Base-by-base conservation (phyloP, 2,329 filamentous ascomycete genomes). In the Ophiosphaerella korrae region DNA sequence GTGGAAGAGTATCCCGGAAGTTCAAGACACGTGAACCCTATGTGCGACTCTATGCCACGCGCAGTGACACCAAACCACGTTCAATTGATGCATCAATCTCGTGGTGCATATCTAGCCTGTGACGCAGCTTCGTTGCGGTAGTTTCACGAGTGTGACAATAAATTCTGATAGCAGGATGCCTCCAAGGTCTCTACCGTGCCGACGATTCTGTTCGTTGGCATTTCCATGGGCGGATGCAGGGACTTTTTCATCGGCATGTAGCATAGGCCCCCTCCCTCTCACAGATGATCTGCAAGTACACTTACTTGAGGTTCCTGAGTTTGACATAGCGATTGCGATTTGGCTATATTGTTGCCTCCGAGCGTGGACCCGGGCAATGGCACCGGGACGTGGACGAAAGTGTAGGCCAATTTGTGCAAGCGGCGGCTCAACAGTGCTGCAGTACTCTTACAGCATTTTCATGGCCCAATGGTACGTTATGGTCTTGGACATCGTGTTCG, bases 81-180 rank as follows among this genome's bases (percentile, higher is more conserved):
- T 68, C 41, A 50, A 31, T 48, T 34, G 36, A 58, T 48, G 59
- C 58, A 53, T 45, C 53, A 47, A 71, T 64, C 51, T 71, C 67
- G 68, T 63, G 58, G 60, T 71, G 69, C 69, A 71, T 72, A 61
- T 59, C 66, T 71, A 71, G 69, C 50, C 39, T 36, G 58, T 71
- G 56, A 49, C 58, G 70, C 65, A 41, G 37, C 62, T 47, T 54
- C 34, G 23, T 34, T 32, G 36, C 48, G 29, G 39, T 42, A 38
- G 51, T 57, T 52, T 49, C 48, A 57, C 53, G 48, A 55, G 43
- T 49, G 57, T 42, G 57, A 50, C 45, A 55, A 24, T 43, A 46
- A 33, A 11, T 42, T 56, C 44, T 62, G 55, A 60, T 55, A 62
- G 58, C 53, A 48, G 52, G 45, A 21, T 42, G 11, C 53, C 44